Evolutionary conservation across 345 rosid species (phyloP), one percentile per base, ranked within the genome.

Genomic region (Syzygium oleosum): DNA sequence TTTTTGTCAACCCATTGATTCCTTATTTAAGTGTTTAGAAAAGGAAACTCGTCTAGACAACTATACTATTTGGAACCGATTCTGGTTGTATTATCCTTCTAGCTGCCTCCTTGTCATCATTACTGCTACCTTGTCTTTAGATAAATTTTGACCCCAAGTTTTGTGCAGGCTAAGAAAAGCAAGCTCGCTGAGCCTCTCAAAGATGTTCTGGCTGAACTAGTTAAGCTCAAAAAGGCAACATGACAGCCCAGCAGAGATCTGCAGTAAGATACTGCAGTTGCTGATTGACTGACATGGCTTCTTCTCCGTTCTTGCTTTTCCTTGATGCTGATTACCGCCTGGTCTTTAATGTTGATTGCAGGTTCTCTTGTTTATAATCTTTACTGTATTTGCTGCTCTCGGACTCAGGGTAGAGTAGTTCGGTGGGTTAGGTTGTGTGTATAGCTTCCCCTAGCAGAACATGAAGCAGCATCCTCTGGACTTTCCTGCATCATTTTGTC

Each of bases 171-270:
- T 38, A 38, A 38, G 41, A 38, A 38, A 38, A 38, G 41, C 41
- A 38, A 38, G 41, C 41, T 38, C 41, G 41, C 41, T 3, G 41
- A 38, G 41, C 41, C 92, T 53, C 90, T 94, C 51, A 87, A 89
- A 87, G 92, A 85, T 25, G 93, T 88, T 84, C 85, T 93, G 52
- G 13, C 34, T n/a, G 92, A 91, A 90, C 85, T 94, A 79, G 90
- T 89, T 41, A 87, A 91, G 88, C 88, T 92, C 49, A 90, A 89
- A 85, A 78, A 86, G 85, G 49, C 87, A 3, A 84, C 85, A 19
- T 93, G 87, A 38, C 41, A 38, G 41, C 41, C 41, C 41, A 38
- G 41, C 41, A 38, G 41, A 38, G 41, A 38, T 38, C 5, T 56
- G 29, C 31, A 11, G 65, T 59, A 58, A 11, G 61, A 56, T 56